Percentiles rank a stretch among this genome's conserved stretches.
Evolutionary conservation across 306 rosid species (phyloP).

Genomic region (Quercus wislizeni): DNA sequence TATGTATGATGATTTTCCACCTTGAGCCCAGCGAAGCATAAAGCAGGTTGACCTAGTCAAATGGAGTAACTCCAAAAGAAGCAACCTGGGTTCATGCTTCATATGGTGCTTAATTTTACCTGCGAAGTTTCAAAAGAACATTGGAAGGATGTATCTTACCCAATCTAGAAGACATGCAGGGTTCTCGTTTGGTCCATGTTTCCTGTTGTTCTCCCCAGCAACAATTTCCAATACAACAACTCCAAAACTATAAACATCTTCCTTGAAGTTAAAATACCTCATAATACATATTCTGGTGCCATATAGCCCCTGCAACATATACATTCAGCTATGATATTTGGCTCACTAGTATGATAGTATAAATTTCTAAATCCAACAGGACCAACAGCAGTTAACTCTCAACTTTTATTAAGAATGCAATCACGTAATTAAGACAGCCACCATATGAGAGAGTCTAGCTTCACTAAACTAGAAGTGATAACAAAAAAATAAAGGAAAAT

Average conservation of each 20-base stretch:
- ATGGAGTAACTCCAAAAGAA: background rate
- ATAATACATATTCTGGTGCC: conserved; percentile 75
- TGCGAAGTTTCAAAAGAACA: background rate
- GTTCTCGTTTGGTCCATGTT: conserved; percentile 37
- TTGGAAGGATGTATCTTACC: conserved; percentile 26
- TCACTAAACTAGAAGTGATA: no score
- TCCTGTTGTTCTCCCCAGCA: conserved; percentile 38
- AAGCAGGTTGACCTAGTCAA: no score
- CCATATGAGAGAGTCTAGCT: no score
- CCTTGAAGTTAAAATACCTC: conserved; percentile 57
- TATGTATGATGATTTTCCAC: no score
- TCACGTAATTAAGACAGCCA: no score
- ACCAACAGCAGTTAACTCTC: background rate
- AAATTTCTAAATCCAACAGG: background rate
- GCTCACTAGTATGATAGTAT: background rate
- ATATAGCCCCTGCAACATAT: conserved; percentile 57
- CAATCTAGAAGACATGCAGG: conserved; percentile 57
- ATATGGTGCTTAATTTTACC: no score
- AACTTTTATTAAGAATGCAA: no score
- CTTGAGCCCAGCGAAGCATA: no score
- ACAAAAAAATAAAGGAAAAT: no score
- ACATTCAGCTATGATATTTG: background rate
- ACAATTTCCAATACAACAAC: conserved; percentile 52
- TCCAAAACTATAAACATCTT: conserved; percentile 64
- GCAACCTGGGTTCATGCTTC: background rate